Evolutionary conservation across 176 grass and related monocot species (phyloP).

Genomic region (Hordeum marinum): DNA sequence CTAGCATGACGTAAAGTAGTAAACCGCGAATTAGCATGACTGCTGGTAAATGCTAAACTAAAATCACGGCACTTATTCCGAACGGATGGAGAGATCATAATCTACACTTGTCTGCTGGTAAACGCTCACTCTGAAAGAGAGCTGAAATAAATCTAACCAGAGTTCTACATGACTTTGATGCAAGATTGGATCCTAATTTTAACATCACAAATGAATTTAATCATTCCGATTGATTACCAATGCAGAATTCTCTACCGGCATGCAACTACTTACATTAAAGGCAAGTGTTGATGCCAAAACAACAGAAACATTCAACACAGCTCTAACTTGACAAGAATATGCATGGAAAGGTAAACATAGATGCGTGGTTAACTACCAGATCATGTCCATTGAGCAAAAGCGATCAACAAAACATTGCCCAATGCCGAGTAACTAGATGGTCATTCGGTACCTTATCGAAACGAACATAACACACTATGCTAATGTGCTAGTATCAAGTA

Average conservation of each 20-base stretch:
- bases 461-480: not conserved
- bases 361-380: not conserved
- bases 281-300: no score
- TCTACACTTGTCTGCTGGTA: not conserved
- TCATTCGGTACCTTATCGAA: not conserved
- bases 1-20: no score
- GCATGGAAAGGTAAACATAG: not conserved
- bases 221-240: no score
- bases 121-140: no score
- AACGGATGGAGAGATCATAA: not conserved
- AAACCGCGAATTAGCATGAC: no score
- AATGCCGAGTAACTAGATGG: not conserved
- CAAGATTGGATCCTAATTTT: no score
- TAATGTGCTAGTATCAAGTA: not conserved
- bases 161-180: no score
- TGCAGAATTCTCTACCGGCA: no score
- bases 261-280: not conserved
- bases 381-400: not conserved
- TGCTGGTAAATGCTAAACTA: no score
- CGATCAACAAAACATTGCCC: not conserved
- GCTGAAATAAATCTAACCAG: no score
- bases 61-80: no score
- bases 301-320: not conserved
- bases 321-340: not conserved
- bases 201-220: no score